Evolutionary conservation across 208 protist genomes (phyloP).

Genomic region (Leishmania turanica): DNA sequence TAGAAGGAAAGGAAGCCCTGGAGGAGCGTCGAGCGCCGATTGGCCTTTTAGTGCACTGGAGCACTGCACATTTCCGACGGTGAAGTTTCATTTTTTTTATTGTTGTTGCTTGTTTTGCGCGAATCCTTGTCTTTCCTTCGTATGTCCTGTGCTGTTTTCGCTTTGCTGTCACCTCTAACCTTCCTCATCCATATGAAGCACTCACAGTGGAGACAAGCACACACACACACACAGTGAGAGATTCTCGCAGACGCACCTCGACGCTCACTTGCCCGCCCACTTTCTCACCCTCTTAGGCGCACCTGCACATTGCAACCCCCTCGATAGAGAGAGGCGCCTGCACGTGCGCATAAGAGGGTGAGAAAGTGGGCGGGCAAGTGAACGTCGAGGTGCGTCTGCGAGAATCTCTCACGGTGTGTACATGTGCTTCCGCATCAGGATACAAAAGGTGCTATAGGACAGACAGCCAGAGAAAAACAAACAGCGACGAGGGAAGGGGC

Average conservation of each 20-base stretch:
- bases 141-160: not conserved
- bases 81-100: not conserved
- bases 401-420: not conserved
- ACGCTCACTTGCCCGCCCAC: not conserved
- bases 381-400: not conserved
- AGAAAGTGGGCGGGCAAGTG: not conserved
- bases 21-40: not conserved
- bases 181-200: not conserved
- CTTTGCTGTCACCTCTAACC: not conserved
- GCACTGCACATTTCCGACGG: not conserved
- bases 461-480: not conserved
- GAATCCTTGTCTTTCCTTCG: not conserved
- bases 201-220: not conserved
- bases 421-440: not conserved
- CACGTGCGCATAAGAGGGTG: not conserved
- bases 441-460: not conserved
- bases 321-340: not conserved
- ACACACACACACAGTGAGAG: no score
- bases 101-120: not conserved
- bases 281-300: not conserved
- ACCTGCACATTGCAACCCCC: not conserved
- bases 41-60: not conserved
- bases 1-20: not conserved
- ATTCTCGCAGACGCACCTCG: not conserved
- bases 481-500: constrained; percentile 3